Evolutionary conservation across 1,139 yeast genomes (phyloP).

Genomic region (Suhomyces anneliseae): DNA sequence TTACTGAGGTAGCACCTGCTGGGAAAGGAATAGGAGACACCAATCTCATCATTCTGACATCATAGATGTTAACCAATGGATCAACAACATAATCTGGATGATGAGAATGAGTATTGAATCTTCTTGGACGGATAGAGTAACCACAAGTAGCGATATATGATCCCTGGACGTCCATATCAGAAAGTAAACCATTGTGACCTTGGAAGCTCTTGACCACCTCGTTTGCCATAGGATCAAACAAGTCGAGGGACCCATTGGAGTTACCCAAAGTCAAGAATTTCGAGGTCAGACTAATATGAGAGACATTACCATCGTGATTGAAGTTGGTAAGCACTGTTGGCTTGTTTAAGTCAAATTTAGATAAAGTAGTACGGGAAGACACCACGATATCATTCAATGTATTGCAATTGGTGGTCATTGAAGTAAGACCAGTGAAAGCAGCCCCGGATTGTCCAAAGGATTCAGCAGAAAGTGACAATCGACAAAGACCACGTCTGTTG

Average conservation of each 20-base stretch:
- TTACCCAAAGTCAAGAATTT: slow-evolving; percentile 62
- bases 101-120: slow-evolving; percentile 17
- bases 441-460: slow-evolving; percentile 14
- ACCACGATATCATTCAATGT: slow-evolving; percentile 39
- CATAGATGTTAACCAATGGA: slow-evolving; percentile 82
- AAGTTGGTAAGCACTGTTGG: slow-evolving; percentile 32
- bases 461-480: slow-evolving; percentile 32
- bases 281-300: slow-evolving; percentile 33
- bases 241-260: slow-evolving; percentile 66
- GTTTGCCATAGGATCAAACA: slow-evolving; percentile 69
- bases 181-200: slow-evolving; percentile 74
- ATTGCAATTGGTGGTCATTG: slow-evolving; percentile 40
- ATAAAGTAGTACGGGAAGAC: slow-evolving; percentile 38
- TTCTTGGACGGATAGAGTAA: slow-evolving; percentile 53
- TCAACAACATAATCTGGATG: slow-evolving; percentile 48
- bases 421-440: slow-evolving; percentile 27
- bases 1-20: slow-evolving; percentile 83
- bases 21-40: slow-evolving; percentile 85
- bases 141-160: slow-evolving; percentile 83
- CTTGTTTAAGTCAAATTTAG: slow-evolving; percentile 62
- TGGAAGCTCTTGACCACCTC: slow-evolving; percentile 56
- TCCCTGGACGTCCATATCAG: slow-evolving; percentile 79
- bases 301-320: slow-evolving; percentile 33
- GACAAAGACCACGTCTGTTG: slow-evolving; percentile 56
- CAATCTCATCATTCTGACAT: slow-evolving; percentile 70